Conservation (phyloP, 805 yeast species). For the Kregervanrija pseudodelftensis region DNA sequence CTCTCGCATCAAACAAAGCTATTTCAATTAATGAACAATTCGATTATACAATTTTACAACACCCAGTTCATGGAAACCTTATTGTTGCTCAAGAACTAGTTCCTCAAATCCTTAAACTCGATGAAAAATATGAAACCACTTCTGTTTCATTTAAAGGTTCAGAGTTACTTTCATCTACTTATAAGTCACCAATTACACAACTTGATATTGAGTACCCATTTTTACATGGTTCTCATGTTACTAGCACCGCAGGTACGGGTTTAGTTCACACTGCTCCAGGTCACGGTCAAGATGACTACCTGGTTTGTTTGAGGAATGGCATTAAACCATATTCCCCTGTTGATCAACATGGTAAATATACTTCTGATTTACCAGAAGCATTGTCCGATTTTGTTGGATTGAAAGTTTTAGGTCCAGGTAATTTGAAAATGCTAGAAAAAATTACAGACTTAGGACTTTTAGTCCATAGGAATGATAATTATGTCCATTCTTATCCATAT, state of each 20-base stretch:
- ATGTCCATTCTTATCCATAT: slow-evolving; percentile 83
- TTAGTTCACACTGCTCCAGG: slow-evolving; percentile 97
- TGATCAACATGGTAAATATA: slow-evolving; percentile 65
- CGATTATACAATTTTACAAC: slow-evolving; percentile 45
- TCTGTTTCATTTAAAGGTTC: slow-evolving; percentile 34
- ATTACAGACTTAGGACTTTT: slow-evolving; percentile 40
- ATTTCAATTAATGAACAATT: slow-evolving; percentile 60
- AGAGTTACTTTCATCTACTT: slow-evolving; percentile 33
- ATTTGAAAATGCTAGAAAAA: slow-evolving; percentile 35
- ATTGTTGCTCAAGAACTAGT: slow-evolving; percentile 52
- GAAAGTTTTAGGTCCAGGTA: slow-evolving; percentile 58
- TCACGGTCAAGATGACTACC: slow-evolving; percentile 91
- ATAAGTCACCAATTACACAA: slow-evolving; percentile 47
- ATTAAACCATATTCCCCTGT: slow-evolving; percentile 71
- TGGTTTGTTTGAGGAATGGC: slow-evolving; percentile 51
- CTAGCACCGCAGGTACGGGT: slow-evolving; percentile 82
- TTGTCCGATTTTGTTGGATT: slow-evolving; percentile 41
- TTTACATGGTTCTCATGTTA: slow-evolving; percentile 76
- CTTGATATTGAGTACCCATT: slow-evolving; percentile 43
- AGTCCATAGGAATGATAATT: slow-evolving; percentile 39
- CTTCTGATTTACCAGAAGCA: slow-evolving; percentile 40
- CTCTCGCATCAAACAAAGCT: slow-evolving; percentile 81
- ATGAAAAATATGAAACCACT: slow-evolving; percentile 19
- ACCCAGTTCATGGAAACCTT: slow-evolving; percentile 33
- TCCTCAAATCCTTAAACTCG: slow-evolving; percentile 29